A percentile compares a stretch with the other conserved stretches of the same genome.
Conservation (phyloP, 148 eudicot genomes). For the Drosera capensis region DNA sequence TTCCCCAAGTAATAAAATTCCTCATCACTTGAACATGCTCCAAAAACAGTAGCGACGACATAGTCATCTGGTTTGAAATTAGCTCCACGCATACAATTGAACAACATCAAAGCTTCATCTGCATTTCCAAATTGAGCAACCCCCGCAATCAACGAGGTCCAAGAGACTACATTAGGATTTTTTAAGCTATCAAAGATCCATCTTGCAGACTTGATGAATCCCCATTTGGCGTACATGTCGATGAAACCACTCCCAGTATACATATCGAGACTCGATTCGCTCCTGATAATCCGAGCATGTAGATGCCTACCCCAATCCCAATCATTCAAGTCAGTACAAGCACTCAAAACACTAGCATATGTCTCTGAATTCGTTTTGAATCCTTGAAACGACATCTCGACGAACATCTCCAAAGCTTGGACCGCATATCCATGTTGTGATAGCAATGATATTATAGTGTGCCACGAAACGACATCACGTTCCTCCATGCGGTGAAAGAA, state of each 20-base stretch:
- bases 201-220: conserved; percentile 16
- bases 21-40: conserved; percentile 15
- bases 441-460: conserved; percentile 22
- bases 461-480: conserved; percentile 25
- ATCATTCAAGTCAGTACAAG: conserved; percentile 16
- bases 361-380: conserved; percentile 25
- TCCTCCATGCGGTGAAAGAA: conserved; percentile 21
- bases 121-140: conserved; percentile 13
- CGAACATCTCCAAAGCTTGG: conserved; percentile 18
- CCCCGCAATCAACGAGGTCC: conserved; percentile 27
- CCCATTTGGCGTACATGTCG: conserved; percentile 29
- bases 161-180: conserved; percentile 17
- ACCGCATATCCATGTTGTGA: conserved; percentile 14
- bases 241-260: conserved; percentile 24
- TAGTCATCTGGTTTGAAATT: conserved; percentile 19
- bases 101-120: conserved; percentile 21
- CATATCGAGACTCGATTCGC: conserved; percentile 13
- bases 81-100: conserved; percentile 17
- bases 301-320: conserved; percentile 24
- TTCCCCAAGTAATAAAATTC: conserved; percentile 13
- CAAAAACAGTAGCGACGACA: conserved; percentile 21
- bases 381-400: conserved; percentile 21
- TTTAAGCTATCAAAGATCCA: conserved; percentile 14
- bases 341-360: conserved; percentile 25
- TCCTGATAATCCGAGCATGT: conserved; percentile 25